Conservation (phyloP, 768 basidiomycete genomes). For the Xerocomellus intermedius region DNA sequence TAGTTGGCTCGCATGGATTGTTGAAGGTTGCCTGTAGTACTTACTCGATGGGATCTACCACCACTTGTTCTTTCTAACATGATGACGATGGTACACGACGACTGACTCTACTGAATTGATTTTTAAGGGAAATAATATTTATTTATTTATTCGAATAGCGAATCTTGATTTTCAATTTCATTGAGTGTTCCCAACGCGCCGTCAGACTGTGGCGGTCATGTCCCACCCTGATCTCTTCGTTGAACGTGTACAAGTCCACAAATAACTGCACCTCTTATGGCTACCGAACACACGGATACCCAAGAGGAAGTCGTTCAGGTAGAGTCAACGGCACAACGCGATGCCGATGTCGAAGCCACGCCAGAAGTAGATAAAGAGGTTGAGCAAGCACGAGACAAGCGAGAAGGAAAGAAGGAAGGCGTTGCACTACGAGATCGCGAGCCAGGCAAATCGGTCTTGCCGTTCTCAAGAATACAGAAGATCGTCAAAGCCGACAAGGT, state of each 20-base stretch:
- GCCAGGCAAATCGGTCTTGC: slow-evolving; percentile 71
- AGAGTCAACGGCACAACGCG: slow-evolving; percentile 3
- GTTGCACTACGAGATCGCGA: slow-evolving; percentile 32
- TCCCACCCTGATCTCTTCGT: neutral
- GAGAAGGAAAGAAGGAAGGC: slow-evolving; percentile 22
- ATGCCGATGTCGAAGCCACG: slow-evolving; percentile 13
- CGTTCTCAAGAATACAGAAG: slow-evolving; percentile 75
- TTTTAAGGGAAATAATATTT: neutral
- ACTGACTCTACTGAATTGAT: no score
- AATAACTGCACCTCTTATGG: slow-evolving; percentile 8
- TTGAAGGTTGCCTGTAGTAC: slow-evolving; percentile 24
- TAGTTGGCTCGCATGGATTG: slow-evolving; percentile 54
- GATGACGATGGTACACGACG: neutral
- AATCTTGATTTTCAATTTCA: neutral
- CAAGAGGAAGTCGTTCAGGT: slow-evolving; percentile 7
- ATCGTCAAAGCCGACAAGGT: slow-evolving; percentile 88
- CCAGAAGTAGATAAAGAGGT: neutral
- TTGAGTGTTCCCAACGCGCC: neutral
- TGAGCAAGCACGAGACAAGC: slow-evolving; percentile 11
- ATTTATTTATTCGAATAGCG: neutral
- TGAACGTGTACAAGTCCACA: neutral
- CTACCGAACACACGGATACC: slow-evolving; percentile 6
- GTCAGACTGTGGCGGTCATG: slow-evolving; percentile 4
- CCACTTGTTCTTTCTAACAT: slow-evolving; percentile 2
- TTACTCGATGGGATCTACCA: slow-evolving; percentile 27